Evolutionary conservation across 495 filamentous ascomycete species (phyloP).

Genomic region (Saxophila tyrrhenica): DNA sequence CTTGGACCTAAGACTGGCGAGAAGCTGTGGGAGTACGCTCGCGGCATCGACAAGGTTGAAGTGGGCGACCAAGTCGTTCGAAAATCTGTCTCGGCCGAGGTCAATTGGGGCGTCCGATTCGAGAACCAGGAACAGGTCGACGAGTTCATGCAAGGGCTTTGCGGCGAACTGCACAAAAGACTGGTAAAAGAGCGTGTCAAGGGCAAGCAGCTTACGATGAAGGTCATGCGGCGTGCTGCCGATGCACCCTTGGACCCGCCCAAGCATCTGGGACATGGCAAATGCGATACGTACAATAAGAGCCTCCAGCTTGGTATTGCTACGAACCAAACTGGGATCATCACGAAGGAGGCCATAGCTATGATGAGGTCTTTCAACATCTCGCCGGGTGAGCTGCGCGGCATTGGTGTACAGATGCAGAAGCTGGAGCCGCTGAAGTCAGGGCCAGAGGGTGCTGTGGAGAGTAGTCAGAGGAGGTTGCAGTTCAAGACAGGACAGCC

Average conservation of each 20-base stretch:
- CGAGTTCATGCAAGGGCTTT: conserved; percentile 72
- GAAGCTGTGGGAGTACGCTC: conserved; percentile 81
- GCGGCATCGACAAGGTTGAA: conserved; percentile 76
- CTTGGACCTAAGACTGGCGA: conserved; percentile 88
- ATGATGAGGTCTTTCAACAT: conserved; percentile 75
- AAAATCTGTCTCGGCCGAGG: conserved; percentile 89
- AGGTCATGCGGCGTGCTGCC: conserved; percentile 74
- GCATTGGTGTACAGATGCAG: conserved; percentile 82
- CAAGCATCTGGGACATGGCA: conserved; percentile 90
- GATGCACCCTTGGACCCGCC: conserved; percentile 86
- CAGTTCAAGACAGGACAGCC: conserved; percentile 37
- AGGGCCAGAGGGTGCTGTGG: conserved; percentile 19
- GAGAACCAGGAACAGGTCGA: conserved; percentile 81
- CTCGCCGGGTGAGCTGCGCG: conserved; percentile 79
- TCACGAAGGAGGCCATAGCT: conserved; percentile 69
- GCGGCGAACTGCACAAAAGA: conserved; percentile 68
- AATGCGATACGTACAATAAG: conserved; percentile 88
- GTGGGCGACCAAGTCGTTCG: conserved; percentile 70
- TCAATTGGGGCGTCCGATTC: conserved; percentile 97
- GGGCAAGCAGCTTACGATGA: conserved; percentile 79
- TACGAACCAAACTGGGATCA: conserved; percentile 56
- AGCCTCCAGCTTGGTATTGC: conserved; percentile 70
- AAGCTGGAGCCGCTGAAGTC: conserved; percentile 71
- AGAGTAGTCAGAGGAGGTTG: conserved; percentile 47
- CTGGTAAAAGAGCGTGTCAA: conserved; percentile 73